phyloP scores from a whole-genome alignment of 129 eudicot genomes.

The Heracleum sosnowskyi region DNA sequence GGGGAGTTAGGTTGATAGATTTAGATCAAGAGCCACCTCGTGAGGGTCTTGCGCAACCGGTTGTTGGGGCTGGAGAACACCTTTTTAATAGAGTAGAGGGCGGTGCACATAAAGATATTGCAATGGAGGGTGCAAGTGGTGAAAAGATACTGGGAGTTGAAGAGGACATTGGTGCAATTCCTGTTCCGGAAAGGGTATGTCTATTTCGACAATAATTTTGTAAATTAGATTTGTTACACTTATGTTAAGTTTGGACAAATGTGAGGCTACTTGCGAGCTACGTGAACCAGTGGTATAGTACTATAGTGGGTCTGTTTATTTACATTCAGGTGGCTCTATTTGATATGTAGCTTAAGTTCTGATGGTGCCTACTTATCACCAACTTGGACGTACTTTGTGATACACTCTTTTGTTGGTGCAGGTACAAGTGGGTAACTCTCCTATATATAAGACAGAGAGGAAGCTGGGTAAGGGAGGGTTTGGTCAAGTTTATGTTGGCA shows the following conservation, averaged over 20 bases:
- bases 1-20: conserved; percentile 79
- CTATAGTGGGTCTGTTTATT: neutral
- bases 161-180: conserved; percentile 72
- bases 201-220: neutral
- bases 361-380: neutral
- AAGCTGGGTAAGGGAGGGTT: conserved; percentile 99
- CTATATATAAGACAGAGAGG: conserved; percentile 72
- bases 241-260: neutral
- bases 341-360: neutral
- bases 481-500: conserved; percentile 99
- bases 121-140: conserved; percentile 84
- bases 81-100: conserved; percentile 40
- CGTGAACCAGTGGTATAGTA: neutral
- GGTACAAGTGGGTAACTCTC: conserved; percentile 98
- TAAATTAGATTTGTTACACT: conserved; percentile 7
- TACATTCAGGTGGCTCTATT: neutral
- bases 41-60: conserved; percentile 48
- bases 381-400: neutral
- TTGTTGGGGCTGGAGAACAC: conserved; percentile 41
- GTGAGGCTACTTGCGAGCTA: neutral
- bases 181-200: conserved; percentile 81
- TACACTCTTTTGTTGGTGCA: conserved; percentile 2
- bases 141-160: conserved; percentile 78
- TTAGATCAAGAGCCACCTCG: conserved; percentile 74
- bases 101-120: conserved; percentile 58